These are phyloP conservation scores for Pharus latifolius DNA, from an alignment of 176 grass and related monocot genomes.

Conservation along the genomic window DNA sequence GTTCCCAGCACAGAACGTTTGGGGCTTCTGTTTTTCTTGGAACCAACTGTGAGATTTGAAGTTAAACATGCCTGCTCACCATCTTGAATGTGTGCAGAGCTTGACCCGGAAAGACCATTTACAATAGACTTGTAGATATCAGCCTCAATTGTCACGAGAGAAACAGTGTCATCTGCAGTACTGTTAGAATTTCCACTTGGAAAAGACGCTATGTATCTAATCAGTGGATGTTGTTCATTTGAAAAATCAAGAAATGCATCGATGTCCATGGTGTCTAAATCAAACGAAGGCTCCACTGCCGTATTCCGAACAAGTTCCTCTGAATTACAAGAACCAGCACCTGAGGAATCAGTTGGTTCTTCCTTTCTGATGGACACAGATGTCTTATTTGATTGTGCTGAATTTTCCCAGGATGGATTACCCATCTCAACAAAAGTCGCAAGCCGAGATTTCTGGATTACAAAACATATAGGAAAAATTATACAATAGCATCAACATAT, in stretches of 20 bases:
- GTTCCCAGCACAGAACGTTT: slow-evolving; percentile 65
- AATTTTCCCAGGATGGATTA: slow-evolving; percentile 70
- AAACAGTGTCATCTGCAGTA: slow-evolving; percentile 17
- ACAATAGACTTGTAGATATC: slow-evolving; percentile 46
- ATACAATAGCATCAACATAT: slow-evolving; percentile 18
- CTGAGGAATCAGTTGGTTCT: slow-evolving; percentile 17
- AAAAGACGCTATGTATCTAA: slow-evolving; percentile 45
- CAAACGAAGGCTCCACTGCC: slow-evolving; percentile 37
- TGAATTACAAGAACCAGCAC: slow-evolving; percentile 32
- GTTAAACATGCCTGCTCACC: slow-evolving; percentile 19
- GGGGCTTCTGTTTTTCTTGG: slow-evolving; percentile 52
- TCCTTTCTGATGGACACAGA: slow-evolving; percentile 29
- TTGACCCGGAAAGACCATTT: slow-evolving; percentile 26
- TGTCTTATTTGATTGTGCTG: slow-evolving; percentile 14
- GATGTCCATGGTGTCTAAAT: slow-evolving; percentile 51
- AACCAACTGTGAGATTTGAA: slow-evolving; percentile 14
- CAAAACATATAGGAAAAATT: slow-evolving; percentile 4
- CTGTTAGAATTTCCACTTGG: slow-evolving; percentile 17
- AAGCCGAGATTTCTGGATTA: slow-evolving; percentile 84
- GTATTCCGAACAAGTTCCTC: slow-evolving; percentile 25
- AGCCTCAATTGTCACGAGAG: slow-evolving; percentile 59
- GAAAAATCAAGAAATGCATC: slow-evolving; percentile 45
- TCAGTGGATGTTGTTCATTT: slow-evolving; percentile 49
- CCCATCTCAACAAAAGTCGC: slow-evolving; percentile 88
- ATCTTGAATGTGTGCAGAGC: slow-evolving; percentile 17